Percentiles rank a stretch among this genome's conserved stretches.
These are phyloP conservation scores for Podochytrium sp. DNA, from an alignment of 192 early-diverging fungal genomes.

Conservation along the genomic window DNA sequence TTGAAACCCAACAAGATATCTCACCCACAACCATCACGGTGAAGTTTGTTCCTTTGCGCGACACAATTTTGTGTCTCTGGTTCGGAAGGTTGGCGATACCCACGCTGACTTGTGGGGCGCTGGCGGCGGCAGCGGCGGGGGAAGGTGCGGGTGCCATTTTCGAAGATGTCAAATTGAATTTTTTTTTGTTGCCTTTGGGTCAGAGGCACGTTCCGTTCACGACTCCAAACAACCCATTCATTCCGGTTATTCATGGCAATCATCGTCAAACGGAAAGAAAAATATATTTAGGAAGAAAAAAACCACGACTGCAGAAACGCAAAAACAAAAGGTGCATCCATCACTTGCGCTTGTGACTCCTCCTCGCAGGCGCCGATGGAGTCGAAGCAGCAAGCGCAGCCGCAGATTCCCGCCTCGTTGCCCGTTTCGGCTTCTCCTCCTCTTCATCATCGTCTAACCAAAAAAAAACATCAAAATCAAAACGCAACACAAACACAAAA, in stretches of 20 bases:
- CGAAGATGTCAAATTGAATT: not conserved
- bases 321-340: not conserved
- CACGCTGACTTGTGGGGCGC: constrained; percentile 34
- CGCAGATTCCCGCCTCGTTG: not conserved
- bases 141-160: not conserved
- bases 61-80: constrained; percentile 98
- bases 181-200: not conserved
- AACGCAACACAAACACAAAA: not conserved
- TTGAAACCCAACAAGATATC: too few species aligned
- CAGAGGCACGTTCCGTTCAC: too few species aligned
- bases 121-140: not conserved
- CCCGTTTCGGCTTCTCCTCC: constrained; percentile 21
- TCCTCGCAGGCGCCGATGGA: not conserved
- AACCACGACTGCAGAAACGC: not conserved
- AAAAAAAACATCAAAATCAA: not conserved
- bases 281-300: not conserved
- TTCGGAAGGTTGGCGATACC: constrained; percentile 99
- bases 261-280: not conserved
- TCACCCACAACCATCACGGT: constrained; percentile 94
- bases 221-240: too few species aligned
- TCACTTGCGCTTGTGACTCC: constrained; percentile 12
- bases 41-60: constrained; percentile 93
- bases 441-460: constrained; percentile 8
- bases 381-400: not conserved
- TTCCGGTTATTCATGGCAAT: too few species aligned